Evolutionary conservation across 2,329 filamentous ascomycete species (phyloP), one percentile per base, ranked within the genome.

Genomic region (Drechslerella dactyloides): DNA sequence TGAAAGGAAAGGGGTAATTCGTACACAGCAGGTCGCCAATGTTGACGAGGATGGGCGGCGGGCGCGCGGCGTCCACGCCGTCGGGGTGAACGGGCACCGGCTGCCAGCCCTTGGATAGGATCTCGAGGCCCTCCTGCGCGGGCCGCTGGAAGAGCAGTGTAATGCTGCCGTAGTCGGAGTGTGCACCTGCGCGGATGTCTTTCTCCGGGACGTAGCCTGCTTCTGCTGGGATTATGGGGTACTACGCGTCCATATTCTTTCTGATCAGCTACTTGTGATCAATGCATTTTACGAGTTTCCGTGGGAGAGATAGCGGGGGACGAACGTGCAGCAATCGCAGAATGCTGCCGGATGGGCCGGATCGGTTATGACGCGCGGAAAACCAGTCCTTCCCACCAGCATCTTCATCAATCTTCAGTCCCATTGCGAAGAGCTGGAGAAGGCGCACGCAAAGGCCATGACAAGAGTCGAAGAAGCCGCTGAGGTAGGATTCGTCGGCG

Each of bases 151-250:
- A 97, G 10, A 97, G 85, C 0, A 89, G 82, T 0, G 87, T 89
- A 54, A 89, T 54, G 35, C 74, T 75, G 24, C 57, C 66, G 66
- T 51, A 66, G 30, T 66, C 56, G 42, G 54, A 64, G 80, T 97
- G 93, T 0, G 93, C 92, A 65, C 93, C 94, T 5, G 93, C 93
- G 27, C 93, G 88, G 72, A 97, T 86, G 77, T 93, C 90, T 17
- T 82, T 80, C 40, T 80, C 79, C 4, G 83, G 82, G 50, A 82
- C 77, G 76, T 82, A 82, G 56, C 80, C 77, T 50, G 79, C 74
- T 61, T 81, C 77, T 73, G 77, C 58, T 35, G 83, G 76, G 75
- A 86, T 79, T 10, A 78, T 76, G 6, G 82, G 82, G 60, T 81
- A 82, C 73, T 77, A 55, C 21, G 23, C 21, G 17, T 10, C 19